Conservation (phyloP, 495 filamentous ascomycete species). For the Penicillium turbatum region DNA sequence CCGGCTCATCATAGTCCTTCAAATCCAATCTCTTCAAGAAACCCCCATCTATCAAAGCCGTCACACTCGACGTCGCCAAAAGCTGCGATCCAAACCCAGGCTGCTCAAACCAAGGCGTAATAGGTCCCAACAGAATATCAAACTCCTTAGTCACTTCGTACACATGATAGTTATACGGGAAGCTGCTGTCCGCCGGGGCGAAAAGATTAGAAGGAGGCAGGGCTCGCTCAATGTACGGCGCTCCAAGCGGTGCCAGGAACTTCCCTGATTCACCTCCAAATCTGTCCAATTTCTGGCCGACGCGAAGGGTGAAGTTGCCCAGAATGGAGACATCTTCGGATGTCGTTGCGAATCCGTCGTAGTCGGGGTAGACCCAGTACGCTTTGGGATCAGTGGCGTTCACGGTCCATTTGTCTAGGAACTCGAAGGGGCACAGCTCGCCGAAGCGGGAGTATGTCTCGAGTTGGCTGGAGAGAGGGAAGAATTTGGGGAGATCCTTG, state of each 20-base stretch:
- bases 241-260: slow-evolving; percentile 44
- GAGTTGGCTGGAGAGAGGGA: slow-evolving; percentile 36
- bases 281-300: slow-evolving; percentile 49
- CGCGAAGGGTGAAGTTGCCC: slow-evolving; percentile 42
- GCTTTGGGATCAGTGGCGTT: slow-evolving; percentile 24
- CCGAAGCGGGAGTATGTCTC: slow-evolving; percentile 46
- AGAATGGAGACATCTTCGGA: slow-evolving; percentile 32
- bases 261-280: slow-evolving; percentile 48
- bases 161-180: slow-evolving; percentile 53
- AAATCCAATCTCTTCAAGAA: slow-evolving; percentile 20
- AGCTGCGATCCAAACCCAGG: slow-evolving; percentile 53
- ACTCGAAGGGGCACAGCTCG: slow-evolving; percentile 44
- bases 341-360: slow-evolving; percentile 41
- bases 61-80: slow-evolving; percentile 17
- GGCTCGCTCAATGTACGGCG: slow-evolving; percentile 50
- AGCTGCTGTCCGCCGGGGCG: slow-evolving; percentile 29
- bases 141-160: slow-evolving; percentile 47
- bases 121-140: slow-evolving; percentile 43
- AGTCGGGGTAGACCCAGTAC: slow-evolving; percentile 34
- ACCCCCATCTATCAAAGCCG: slow-evolving; percentile 22
- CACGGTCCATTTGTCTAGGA: slow-evolving; percentile 44
- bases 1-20: slow-evolving; percentile 18
- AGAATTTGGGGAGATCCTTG: slow-evolving; percentile 31
- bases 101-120: slow-evolving; percentile 56
- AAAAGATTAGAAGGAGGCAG: slow-evolving; percentile 50